Base-by-base conservation (phyloP, 805 yeast species). In the Barnettozyma californica region DNA sequence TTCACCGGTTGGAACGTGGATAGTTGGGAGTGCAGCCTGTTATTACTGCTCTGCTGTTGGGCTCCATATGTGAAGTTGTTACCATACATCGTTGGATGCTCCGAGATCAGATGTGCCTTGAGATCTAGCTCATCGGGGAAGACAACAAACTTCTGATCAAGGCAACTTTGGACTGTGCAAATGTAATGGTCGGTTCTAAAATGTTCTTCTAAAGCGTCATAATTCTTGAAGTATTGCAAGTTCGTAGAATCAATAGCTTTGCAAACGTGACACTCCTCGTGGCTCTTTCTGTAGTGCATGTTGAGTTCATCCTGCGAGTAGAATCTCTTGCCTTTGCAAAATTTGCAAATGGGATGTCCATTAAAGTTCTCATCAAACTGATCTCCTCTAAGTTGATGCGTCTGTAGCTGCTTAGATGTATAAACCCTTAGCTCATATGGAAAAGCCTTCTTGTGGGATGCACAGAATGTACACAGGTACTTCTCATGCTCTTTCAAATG, bases 181-280 rank as follows among this genome's bases (percentile, higher is more conserved):
- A 81, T 80, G 65, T 72, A 88, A 66, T 94, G 99, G 38, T 75
- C 80, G 4, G 61, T 64, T 55, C 70, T 73, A 66, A 94, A 94
- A 70, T 94, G 99, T 14, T 71, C 69, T 56, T 81, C 85, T 47
- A 94, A 71, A 36, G 80, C 72, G 41, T 84, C 84, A 62, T 92
- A 92, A 64, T 91, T 77, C 54, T 75, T 75, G 68, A 84, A 94
- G 66, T 87, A 90, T 55, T 80, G 83, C 0, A 95, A 95, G 25
- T 71, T 68, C 14, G 77, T 64, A 1, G 82, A 70, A 57, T 81
- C 76, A 2, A 75, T 64, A 62, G 78, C 83, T 56, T 90, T 95
- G 69, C 99, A 94, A 29, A 94, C 81, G 58, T 83, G 87, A 65
- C 99, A 94, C 55, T 83, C 80, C 62, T 91, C 97, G 65, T 94